Evolutionary conservation across 495 filamentous ascomycete species (phyloP).

Genomic region (Xeromyces bisporus): DNA sequence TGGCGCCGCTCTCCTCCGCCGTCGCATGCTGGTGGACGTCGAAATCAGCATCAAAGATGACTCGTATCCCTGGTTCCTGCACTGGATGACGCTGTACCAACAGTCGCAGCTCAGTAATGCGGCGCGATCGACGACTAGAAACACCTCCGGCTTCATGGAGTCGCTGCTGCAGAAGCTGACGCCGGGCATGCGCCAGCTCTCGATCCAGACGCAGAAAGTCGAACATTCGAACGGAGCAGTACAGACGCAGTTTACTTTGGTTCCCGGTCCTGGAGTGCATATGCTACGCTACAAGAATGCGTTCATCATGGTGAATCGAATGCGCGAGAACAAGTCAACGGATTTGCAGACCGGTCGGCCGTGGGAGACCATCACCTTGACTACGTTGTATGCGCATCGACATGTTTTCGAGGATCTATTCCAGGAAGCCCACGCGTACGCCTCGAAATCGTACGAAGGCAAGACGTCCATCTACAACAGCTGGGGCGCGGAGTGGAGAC

Average conservation of each 20-base stretch:
- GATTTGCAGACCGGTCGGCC: slow-evolving; percentile 64
- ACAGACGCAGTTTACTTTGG: slow-evolving; percentile 66
- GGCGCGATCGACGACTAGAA: slow-evolving; percentile 15
- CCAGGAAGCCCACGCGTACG: slow-evolving; percentile 63
- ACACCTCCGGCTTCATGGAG: slow-evolving; percentile 30
- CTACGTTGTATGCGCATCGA: slow-evolving; percentile 74
- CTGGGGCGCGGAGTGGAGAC: slow-evolving; percentile 61
- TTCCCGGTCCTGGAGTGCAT: slow-evolving; percentile 79
- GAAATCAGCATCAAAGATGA: slow-evolving; percentile 89
- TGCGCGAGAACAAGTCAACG: slow-evolving; percentile 58
- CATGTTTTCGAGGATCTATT: slow-evolving; percentile 78
- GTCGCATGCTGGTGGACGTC: slow-evolving; percentile 80
- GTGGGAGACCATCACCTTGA: slow-evolving; percentile 87
- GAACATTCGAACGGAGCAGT: slow-evolving; percentile 45
- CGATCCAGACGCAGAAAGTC: slow-evolving; percentile 47
- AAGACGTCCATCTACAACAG: slow-evolving; percentile 87
- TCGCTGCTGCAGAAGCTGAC: slow-evolving; percentile 39
- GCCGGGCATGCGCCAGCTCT: slow-evolving; percentile 48
- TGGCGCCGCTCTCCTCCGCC: slow-evolving; percentile 52
- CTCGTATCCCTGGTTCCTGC: slow-evolving; percentile 83
- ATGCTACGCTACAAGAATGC: slow-evolving; percentile 71
- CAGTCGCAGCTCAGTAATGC: slow-evolving; percentile 30
- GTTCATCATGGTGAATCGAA: slow-evolving; percentile 69
- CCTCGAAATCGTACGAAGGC: slow-evolving; percentile 62
- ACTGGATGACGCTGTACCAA: slow-evolving; percentile 83